Evolutionary conservation across 108 stramenopile genomes (phyloP), one percentile per base, ranked within the genome.

Genomic region (Cyclostephanos invisitatus): DNA sequence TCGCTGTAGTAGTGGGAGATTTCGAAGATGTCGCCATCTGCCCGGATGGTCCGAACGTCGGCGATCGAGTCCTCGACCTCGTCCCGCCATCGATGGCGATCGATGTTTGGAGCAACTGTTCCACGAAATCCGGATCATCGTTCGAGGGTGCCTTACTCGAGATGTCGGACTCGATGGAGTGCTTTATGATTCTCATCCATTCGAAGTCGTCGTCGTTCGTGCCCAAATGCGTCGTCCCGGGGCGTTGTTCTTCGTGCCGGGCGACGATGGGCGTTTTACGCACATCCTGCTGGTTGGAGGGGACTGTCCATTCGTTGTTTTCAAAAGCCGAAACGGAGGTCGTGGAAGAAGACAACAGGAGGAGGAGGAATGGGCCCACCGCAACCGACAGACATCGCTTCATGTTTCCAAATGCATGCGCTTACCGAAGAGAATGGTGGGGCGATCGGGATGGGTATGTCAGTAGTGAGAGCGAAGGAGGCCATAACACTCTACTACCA

Each of bases 51-150:
- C 9, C 11, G 40, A 7, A 1, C 25, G 53, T 54, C 9, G 53
- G 53, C 22, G 8, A 0, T 10, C 25, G 53, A 25, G 53, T 54
- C n/a, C n/a, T n/a, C 53, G 25, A 25, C 53, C 53, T 24, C 53
- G 53, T 54, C 53, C 22, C n/a, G n/a, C n/a, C 53, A 54, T 54
- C 53, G 25, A 25, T 54, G 53, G 22, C 12, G 53, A 54, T 24
- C 12, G 22, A 24, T 54, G 25, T 27, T 25, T 54, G 25, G 22
- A 54, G 53, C 8, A 54, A 12, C 53, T 54, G 53, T 9, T 54
- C 25, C 53, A 54, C 22, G 21, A 54, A 54, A 27, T 54, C 53
- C 25, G 53, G 53, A 54, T 54, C 53, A 20, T 54, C 53, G 12
- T 54, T 54, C 9, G 25, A 27, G 10, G 53, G 53, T 8, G 53